Base-by-base conservation (phyloP, 2,329 filamentous ascomycete genomes). In the Geosmithia morbida region DNA sequence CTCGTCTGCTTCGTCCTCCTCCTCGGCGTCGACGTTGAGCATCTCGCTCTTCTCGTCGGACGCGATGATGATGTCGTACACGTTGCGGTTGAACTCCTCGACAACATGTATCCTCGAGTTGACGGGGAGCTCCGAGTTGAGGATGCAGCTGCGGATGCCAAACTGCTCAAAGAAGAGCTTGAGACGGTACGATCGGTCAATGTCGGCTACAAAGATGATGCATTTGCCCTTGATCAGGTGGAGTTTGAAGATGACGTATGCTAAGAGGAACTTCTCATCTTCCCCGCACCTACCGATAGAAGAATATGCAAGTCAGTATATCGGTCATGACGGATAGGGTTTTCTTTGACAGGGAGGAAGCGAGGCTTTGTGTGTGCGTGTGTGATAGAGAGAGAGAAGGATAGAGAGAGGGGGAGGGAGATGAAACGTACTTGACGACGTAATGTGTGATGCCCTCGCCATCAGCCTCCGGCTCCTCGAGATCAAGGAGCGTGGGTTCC, bases 141-240 rank as follows among this genome's bases (percentile, higher is more conserved):
- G 69, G 26, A 96, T 86, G 64, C 87, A 94, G 57, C 86, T 90
- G 61, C 87, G 84, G 59, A 96, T 90, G 44, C 88, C 89, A 59
- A 98, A 98, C 60, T 98, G 92, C 64, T 98, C 92, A 46, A 98
- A 77, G 60, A 92, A 98, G 7, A 98, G 74, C 66, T 96, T 96
- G 20, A 98, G 68, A 37, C 92, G 79, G 65, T 98, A 98, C 56
- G 85, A 94, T 53, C 72, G 68, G 64, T 96, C 89, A 47, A 94
- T 83, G 54, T 95, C 87, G 26, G 79, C 83, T 7, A 95, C 88
- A 50, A 76, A 76, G 43, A 76, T 70, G 51, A 76, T 68, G 49
- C 84, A 85, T 63, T 97, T 97, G 52, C 92, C 92, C 62, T 90
- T 94, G 59, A 98, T 83, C 46, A 97, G 70, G 61, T 92, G 85